Base-by-base conservation (phyloP, 129 eudicot species). In the Silybum marianum region DNA sequence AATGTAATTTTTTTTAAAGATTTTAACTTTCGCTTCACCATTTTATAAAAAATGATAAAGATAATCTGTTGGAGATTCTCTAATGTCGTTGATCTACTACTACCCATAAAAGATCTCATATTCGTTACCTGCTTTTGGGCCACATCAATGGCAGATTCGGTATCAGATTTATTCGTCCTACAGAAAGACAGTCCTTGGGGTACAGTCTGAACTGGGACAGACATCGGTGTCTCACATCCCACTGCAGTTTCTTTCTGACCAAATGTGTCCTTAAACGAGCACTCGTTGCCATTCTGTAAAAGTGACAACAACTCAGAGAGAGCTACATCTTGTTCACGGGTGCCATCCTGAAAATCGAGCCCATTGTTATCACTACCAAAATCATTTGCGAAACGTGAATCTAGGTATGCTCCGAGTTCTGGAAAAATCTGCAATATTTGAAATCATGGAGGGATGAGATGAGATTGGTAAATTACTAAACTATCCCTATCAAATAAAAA, bases 361-460 rank as follows among this genome's bases (percentile, higher is more conserved):
- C 84, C 92, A 11, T 86, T 85, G 40, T 79, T 83, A 68, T 84
- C 87, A 34, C 74, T 82, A 78, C 95, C 95, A 79, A 88, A 91
- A 77, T 91, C 92, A 81, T 85, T 82, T 18, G 90, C 90, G 87
- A 86, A 91, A n/a, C 92, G 86, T 68, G 90, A 87, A 83, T 86
- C 95, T 51, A 86, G 51, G 63, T 78, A 79, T 2, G 83, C 82
- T 28, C 84, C 90, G 11, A 86, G 70, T 51, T 85, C 91, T 1
- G 85, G 82, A 44, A 28, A 79, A 54, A 34, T 30, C 69, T 85
- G 78, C 48, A 82, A 58, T 9, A 80, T 30, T 36, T n/a, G 34
- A 46, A 25, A 48, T 48, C 9, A 74, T 7, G 69, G 48, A 40
- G 48, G 9, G 48, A 40, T 9, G 13, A 9, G 48, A 40, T 13